Evolutionary conservation across 2,329 filamentous ascomycete genomes (phyloP).

Genomic region (Nemania bipapillata): DNA sequence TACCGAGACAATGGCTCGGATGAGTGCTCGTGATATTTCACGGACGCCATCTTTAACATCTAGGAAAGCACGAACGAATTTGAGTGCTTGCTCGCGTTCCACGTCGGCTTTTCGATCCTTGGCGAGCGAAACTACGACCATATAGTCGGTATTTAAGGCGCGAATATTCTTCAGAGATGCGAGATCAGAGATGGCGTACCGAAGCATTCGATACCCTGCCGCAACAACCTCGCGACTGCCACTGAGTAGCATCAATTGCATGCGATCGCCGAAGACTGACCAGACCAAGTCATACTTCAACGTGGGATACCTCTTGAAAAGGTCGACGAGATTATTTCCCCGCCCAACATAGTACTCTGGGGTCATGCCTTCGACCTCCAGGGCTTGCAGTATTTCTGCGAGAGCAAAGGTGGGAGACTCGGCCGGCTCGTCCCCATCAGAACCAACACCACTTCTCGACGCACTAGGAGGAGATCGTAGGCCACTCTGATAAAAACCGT

Average conservation of each 20-base stretch:
- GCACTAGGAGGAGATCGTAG: constrained; percentile 68
- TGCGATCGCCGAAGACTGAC: constrained; percentile 91
- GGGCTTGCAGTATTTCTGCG: constrained; percentile 86
- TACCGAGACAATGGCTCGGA: constrained; percentile 88
- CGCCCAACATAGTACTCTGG: constrained; percentile 95
- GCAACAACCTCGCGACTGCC: constrained; percentile 96
- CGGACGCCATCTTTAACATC: constrained; percentile 92
- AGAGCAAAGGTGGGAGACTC: constrained; percentile 94
- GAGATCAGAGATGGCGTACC: constrained; percentile 93
- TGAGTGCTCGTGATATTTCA: constrained; percentile 86
- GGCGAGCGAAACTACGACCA: constrained; percentile 90
- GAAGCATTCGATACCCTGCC: constrained; percentile 89
- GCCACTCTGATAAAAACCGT: constrained; percentile 59
- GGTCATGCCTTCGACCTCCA: constrained; percentile 87
- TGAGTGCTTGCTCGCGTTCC: constrained; percentile 94
- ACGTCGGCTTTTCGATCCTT: constrained; percentile 98
- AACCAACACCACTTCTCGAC: constrained; percentile 66
- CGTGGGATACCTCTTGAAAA: constrained; percentile 93
- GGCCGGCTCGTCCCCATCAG: constrained; percentile 72
- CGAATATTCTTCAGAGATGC: constrained; percentile 90
- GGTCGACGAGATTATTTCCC: constrained; percentile 90
- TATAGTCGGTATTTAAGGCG: constrained; percentile 86
- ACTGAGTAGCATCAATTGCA: constrained; percentile 95
- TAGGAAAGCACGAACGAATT: constrained; percentile 93
- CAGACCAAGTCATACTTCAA: constrained; percentile 97